These are phyloP conservation scores for Haematococcus lacustris DNA, from an alignment of 139 green algal species.

Conservation along the genomic window DNA sequence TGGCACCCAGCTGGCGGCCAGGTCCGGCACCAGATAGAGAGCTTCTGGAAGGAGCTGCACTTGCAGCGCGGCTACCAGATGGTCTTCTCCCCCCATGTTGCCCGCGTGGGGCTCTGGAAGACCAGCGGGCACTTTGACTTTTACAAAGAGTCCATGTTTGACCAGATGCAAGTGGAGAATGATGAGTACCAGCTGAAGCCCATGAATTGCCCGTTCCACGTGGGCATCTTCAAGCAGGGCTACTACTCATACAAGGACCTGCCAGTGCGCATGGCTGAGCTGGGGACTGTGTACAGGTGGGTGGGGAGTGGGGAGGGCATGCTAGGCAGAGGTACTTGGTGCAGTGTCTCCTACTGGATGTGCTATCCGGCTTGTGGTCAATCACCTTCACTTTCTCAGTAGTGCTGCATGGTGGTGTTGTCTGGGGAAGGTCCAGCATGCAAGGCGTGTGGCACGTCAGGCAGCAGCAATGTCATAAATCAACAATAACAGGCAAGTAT, in stretches of 20 bases:
- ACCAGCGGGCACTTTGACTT: slow-evolving; percentile 80
- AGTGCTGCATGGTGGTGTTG: no score
- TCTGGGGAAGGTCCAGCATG: no score
- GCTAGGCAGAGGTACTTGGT: no score
- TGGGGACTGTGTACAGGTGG: slow-evolving; percentile 29
- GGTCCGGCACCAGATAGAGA: slow-evolving; percentile 82
- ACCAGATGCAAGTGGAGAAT: not conserved
- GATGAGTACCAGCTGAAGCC: slow-evolving; percentile 8
- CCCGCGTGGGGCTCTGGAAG: slow-evolving; percentile 45
- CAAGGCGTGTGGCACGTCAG: no score
- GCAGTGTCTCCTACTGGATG: no score
- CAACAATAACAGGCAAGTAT: no score
- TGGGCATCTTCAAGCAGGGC: slow-evolving; percentile 10
- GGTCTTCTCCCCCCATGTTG: slow-evolving; percentile 88
- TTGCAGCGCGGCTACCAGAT: slow-evolving; percentile 79
- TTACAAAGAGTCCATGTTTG: slow-evolving; percentile 89
- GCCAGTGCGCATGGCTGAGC: slow-evolving; percentile 3
- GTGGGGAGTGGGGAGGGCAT: no score
- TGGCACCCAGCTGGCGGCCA: slow-evolving; percentile 85
- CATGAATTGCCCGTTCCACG: slow-evolving; percentile 24
- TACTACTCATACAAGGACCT: slow-evolving; percentile 12
- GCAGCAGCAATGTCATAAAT: no score
- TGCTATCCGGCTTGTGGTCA: no score
- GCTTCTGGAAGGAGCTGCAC: slow-evolving; percentile 90
- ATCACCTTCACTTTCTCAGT: no score